These are phyloP conservation scores for Mortierella sp. DNA, from an alignment of 371 early-diverging fungal species.

Conservation along the genomic window DNA sequence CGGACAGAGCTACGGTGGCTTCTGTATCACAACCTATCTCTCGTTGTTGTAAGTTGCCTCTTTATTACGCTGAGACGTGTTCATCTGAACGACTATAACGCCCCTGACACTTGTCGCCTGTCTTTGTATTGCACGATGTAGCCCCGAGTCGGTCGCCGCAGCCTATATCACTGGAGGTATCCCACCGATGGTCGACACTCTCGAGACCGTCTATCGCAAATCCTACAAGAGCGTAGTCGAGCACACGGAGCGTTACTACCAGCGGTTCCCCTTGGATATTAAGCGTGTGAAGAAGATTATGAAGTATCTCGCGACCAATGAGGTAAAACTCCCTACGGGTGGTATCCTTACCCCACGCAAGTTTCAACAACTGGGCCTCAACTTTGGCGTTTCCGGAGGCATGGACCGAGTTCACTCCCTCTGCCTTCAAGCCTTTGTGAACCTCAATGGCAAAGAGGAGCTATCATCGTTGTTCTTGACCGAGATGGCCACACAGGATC, in stretches of 20 bases:
- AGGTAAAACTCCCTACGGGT: conserved; percentile 71
- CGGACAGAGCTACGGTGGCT: conserved; percentile 83
- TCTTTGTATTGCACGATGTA: no score
- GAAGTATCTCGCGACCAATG: conserved; percentile 59
- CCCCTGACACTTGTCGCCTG: no score
- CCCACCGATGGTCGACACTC: conserved; percentile 72
- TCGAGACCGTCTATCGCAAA: conserved; percentile 73
- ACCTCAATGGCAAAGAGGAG: conserved; percentile 61
- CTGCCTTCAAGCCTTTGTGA: conserved; percentile 63
- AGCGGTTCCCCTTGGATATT: conserved; percentile 71
- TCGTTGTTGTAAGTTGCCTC: conserved; percentile 69
- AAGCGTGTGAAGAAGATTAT: conserved; percentile 72
- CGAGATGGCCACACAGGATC: conserved; percentile 45
- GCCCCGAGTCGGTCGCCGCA: conserved; percentile 72
- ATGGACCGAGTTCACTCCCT: conserved; percentile 72
- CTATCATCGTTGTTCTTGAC: conserved; percentile 64
- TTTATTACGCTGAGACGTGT: no score
- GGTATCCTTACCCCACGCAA: conserved; percentile 74
- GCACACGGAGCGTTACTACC: conserved; percentile 73
- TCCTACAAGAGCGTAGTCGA: conserved; percentile 70
- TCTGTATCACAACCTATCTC: conserved; percentile 79
- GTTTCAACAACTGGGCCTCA: conserved; percentile 78
- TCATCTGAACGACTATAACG: no score
- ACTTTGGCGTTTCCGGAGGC: conserved; percentile 75
- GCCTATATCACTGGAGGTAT: conserved; percentile 81